Evolutionary conservation across 176 grass and related monocot genomes (phyloP).

Genomic region (Avena atlantica): DNA sequence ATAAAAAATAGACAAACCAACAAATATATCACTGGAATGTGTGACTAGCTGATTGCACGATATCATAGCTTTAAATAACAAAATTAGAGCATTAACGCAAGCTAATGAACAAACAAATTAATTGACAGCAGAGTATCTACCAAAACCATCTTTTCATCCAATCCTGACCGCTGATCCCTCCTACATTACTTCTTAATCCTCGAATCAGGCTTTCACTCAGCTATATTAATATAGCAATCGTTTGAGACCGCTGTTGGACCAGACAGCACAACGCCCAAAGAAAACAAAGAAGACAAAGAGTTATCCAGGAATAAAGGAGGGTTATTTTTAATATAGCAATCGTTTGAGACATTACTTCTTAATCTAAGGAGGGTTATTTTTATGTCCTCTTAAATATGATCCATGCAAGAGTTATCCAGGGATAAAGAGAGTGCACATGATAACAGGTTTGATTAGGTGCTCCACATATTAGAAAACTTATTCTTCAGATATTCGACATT

Average conservation of each 20-base stretch:
- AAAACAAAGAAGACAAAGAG: too few species aligned
- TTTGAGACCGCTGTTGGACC: too few species aligned
- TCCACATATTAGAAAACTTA: slow-evolving; percentile 31
- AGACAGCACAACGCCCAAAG: too few species aligned
- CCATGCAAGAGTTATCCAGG: not conserved
- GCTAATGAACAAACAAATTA: slow-evolving; percentile 3
- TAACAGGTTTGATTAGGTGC: slow-evolving; percentile 13
- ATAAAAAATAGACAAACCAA: slow-evolving; percentile 31
- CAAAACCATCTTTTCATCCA: slow-evolving; percentile 10
- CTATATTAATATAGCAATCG: too few species aligned
- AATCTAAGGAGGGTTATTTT: not conserved
- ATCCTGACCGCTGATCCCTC: not conserved
- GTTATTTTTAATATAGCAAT: too few species aligned
- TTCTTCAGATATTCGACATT: slow-evolving; percentile 1
- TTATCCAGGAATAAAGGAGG: too few species aligned
- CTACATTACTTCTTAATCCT: not conserved
- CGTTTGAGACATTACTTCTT: not conserved
- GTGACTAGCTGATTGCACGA: not conserved
- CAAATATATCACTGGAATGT: slow-evolving; percentile 26
- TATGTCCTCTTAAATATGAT: slow-evolving; percentile 24
- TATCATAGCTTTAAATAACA: not conserved
- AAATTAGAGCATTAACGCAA: not conserved
- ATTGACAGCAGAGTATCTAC: slow-evolving; percentile 20
- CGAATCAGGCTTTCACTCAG: too few species aligned
- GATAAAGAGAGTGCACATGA: not conserved